Base-by-base conservation (phyloP, 192 early-diverging fungal species). In the Endogone sp. region DNA sequence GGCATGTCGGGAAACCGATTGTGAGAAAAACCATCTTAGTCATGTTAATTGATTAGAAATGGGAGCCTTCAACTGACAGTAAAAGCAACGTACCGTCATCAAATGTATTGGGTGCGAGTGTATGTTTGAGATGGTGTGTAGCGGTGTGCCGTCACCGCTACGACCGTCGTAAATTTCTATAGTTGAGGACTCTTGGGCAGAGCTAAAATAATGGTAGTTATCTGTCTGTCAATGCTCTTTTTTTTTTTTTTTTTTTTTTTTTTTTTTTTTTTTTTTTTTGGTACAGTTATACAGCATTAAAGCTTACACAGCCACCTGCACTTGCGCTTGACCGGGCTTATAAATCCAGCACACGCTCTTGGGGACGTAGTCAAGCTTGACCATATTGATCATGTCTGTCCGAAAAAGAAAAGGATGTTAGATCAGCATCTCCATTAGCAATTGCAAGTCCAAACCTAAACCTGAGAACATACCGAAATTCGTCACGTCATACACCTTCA, bases 331-430 rank as follows among this genome's bases (percentile, higher is more conserved):
- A n/a, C 91, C 88, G 32, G 85, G 85, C 73, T 92, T 85, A 71
- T 87, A 90, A 49, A 92, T 84, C 94, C 95, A 99, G 74, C 92
- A 95, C 1, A 95, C 79, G 30, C 83, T 75, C 16, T 83, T 78
- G 21, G 97, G 95, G 2, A 89, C 66, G 75, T 87, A 96, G 2
- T 88, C 80, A 22, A 94, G 71, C 65, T 89, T 90, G 74, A 97
- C 84, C 73, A 96, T 94, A 70, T 96, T 95, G 64, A 99, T 95
- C 97, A 99, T 99, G 68, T 99, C 95, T 93, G 66, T 27, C 31
- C 2, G 32, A 29, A 3, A 61, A 68, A 10, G n/a, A 20, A 11
- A 10, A 54, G 6, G 49, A 31, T 20, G 2, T 2, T 16, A 16
- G 29, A 16, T 49, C 31, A 4, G 21, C 2, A 22, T 32, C 56